phyloP scores from a whole-genome alignment of 2,329 filamentous ascomycete genomes.

The Ilyonectria mors-panacis region DNA sequence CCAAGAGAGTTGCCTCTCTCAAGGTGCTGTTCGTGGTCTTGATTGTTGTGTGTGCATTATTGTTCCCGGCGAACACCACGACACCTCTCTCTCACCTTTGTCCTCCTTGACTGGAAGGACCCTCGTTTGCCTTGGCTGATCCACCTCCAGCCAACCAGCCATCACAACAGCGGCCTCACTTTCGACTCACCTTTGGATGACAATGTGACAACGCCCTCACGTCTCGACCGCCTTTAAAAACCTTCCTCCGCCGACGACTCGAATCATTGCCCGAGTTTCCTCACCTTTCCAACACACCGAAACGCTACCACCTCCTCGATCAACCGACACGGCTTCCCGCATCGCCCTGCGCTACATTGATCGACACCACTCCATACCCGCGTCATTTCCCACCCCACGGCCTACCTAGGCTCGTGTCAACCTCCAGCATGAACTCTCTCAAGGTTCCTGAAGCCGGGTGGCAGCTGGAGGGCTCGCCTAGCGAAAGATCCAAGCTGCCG shows the following conservation, averaged over 20 bases:
- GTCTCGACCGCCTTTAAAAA: constrained; percentile 34
- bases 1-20: constrained; percentile 50
- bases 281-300: constrained; percentile 12
- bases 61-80: constrained; percentile 38
- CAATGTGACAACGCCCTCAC: constrained; percentile 46
- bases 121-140: constrained; percentile 34
- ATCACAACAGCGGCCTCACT: constrained; percentile 48
- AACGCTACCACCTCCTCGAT: constrained; percentile 25
- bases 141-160: constrained; percentile 33
- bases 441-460: constrained; percentile 71
- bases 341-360: constrained; percentile 35
- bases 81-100: constrained; percentile 33
- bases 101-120: constrained; percentile 40
- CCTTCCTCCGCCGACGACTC: constrained; percentile 18
- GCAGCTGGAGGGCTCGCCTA: constrained; percentile 67
- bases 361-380: constrained; percentile 45
- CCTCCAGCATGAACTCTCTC: constrained; percentile 65
- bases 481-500: constrained; percentile 61
- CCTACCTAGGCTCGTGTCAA: constrained; percentile 46
- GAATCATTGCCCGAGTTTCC: constrained; percentile 15
- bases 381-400: constrained; percentile 49
- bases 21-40: constrained; percentile 42
- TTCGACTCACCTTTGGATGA: constrained; percentile 46
- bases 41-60: constrained; percentile 41
- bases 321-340: constrained; percentile 31